Percentiles rank a stretch among this genome's conserved stretches.
These are phyloP conservation scores for Colletotrichum nymphaeae DNA, from an alignment of 2,329 filamentous ascomycete genomes.

Conservation along the genomic window DNA sequence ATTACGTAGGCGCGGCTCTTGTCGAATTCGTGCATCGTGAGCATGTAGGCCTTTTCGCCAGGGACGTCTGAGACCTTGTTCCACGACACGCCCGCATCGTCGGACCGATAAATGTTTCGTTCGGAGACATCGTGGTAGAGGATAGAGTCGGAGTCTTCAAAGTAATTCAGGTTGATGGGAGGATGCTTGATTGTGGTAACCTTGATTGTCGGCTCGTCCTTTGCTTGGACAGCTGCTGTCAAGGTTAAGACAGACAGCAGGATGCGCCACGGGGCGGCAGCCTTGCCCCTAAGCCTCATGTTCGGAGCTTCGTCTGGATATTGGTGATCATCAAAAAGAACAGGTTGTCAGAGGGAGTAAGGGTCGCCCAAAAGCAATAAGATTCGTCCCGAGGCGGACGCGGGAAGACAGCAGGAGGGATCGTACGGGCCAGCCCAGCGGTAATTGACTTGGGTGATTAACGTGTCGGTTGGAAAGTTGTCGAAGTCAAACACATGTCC, in stretches of 20 bases:
- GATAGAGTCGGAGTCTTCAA: constrained; percentile 87
- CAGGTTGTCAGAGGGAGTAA: constrained; percentile 1
- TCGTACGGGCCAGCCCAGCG: constrained; percentile 31
- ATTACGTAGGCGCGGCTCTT: constrained; percentile 83
- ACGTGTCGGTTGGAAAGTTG: constrained; percentile 29
- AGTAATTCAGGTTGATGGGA: constrained; percentile 83
- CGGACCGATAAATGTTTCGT: constrained; percentile 79
- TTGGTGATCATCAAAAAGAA: constrained; percentile 56
- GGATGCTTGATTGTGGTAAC: constrained; percentile 73
- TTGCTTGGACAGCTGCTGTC: constrained; percentile 57
- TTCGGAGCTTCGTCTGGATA: constrained; percentile 50
- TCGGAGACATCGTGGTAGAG: constrained; percentile 76
- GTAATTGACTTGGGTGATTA: constrained; percentile 21
- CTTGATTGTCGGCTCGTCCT: constrained; percentile 75
- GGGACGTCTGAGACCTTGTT: constrained; percentile 71
- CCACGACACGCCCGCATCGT: constrained; percentile 86
- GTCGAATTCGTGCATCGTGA: constrained; percentile 85
- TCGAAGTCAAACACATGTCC: constrained; percentile 26
- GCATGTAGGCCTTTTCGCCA: constrained; percentile 68
- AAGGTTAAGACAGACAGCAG: constrained; percentile 62
- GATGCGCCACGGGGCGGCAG: constrained; percentile 59
- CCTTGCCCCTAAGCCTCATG: constrained; percentile 66
- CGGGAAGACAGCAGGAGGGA: background rate
- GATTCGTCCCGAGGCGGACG: constrained; percentile 13
- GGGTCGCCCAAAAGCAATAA: background rate